These are phyloP conservation scores for Aspergillus bombycis DNA, from an alignment of 2,329 filamentous ascomycete genomes.

Conservation along the genomic window DNA sequence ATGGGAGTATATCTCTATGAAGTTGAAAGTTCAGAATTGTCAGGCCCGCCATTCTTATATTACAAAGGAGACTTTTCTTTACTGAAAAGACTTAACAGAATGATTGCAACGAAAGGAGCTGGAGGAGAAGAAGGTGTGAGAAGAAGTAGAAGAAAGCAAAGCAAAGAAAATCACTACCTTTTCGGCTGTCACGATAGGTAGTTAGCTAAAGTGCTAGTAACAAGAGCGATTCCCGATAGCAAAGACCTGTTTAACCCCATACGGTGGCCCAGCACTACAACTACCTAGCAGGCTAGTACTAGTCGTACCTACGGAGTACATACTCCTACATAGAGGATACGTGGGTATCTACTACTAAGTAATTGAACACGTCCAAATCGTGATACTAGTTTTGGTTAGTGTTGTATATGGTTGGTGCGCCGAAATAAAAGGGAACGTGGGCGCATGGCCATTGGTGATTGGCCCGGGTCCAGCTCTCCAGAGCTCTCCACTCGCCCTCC, in stretches of 20 bases:
- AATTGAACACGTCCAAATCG: not conserved
- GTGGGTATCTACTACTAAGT: no score
- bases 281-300: no score
- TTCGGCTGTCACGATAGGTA: no score
- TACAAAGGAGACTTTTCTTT: not conserved
- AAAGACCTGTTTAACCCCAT: not conserved
- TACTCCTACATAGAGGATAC: no score
- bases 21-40: not conserved
- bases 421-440: slow-evolving; percentile 19
- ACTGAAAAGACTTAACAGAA: not conserved
- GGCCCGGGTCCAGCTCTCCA: slow-evolving; percentile 22
- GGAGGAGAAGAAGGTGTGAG: no score
- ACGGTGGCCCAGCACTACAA: not conserved
- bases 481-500: slow-evolving; percentile 22
- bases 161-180: not conserved
- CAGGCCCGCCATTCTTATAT: not conserved
- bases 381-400: not conserved
- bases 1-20: not conserved
- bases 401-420: slow-evolving; percentile 1
- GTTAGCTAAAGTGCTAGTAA: no score
- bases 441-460: slow-evolving; percentile 17
- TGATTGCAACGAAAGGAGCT: not conserved
- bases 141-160: not conserved
- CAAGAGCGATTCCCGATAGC: no score
- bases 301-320: no score